Evolutionary conservation across 345 rosid genomes (phyloP), one percentile per base, ranked within the genome.

Genomic region (Ricinus communis): DNA sequence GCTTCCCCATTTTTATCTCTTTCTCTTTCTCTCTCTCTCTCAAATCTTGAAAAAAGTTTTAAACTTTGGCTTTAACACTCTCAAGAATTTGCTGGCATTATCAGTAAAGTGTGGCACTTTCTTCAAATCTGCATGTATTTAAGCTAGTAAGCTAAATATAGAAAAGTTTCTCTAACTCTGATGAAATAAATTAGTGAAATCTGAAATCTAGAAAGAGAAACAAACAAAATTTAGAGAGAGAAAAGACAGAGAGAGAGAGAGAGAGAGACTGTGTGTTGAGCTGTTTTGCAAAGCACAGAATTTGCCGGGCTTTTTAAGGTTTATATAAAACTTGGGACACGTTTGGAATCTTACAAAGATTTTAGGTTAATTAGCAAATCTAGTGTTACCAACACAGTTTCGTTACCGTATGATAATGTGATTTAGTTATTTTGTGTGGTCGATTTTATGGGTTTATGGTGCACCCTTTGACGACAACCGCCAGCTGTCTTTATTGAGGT

Each of bases 1-100:
- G 65, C 78, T 81, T 86, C 87, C 76, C 69, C 78, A 40, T 81
- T 76, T 66, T 31, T 72, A 62, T 36, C 38, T 47, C 69, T 8
- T 18, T 10, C 63, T 10, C 63, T 21, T 4, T 5, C 4, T 9
- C 27, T 13, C 21, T 40, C 16, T 61, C 16, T 1, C 41, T 6
- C 68, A 74, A 68, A 74, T 68, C 69, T 68, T 41, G 62, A 52
- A 68, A 38, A 69, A 79, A 73, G 76, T 30, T 28, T 4, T 5
- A 27, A 22, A 61, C 55, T 57, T 56, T 68, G 60, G 21, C 14
- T 25, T 33, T 6, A 43, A 27, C 62, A 24, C 30, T 2, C 41
- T 21, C 27, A 71, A 63, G 31, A 62, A 22, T 21, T 18, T n/a
- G 11, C 38, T 43, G 53, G 33, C 52, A 62, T 62, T 62, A 62